Evolutionary conservation across 1,284 basidiomycete species (phyloP), one percentile per base, ranked within the genome.

Genomic region (Trichosporon sp.): DNA sequence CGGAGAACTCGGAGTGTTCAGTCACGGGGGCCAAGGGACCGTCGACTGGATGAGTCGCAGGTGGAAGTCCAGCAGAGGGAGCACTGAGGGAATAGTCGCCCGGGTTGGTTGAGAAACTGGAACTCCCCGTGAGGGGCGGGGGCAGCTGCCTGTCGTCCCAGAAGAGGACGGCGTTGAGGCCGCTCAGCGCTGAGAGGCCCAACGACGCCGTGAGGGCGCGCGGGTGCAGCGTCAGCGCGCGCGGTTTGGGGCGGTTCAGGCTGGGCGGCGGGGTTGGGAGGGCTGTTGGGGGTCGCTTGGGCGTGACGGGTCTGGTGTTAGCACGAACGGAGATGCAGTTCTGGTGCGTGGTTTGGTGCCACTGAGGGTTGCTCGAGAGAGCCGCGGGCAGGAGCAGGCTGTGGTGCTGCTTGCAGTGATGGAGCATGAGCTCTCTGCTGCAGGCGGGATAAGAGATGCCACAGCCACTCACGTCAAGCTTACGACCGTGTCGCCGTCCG

Each of bases 231-330:
- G 59, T 35, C 31, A 63, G 59, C 3, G 59, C 12, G 32, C 31
- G 59, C 5, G 59, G 32, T 10, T 63, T 63, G 59, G 59, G 16
- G 32, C 59, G 59, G 59, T 63, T 63, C 32, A 63, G 59, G 16
- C 31, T n/a, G 12, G 59, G 59, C 32, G 59, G 59, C 26, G 16
- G 59, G 59, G 4, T 61, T 2, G 59, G 59, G 12, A 63, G 59
- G 14, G 16, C 16, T 3, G 59, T 35, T 4, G 31, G 59, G 59
- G 16, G 32, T 5, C 31, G 59, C n/a, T 32, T 32, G 14, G 59
- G 59, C 32, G 59, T 63, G 19, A 63, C 16, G 31, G 59, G 59
- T 14, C 59, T 63, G 59, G 4, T 6, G 59, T 63, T 12, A 48
- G 46, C 46, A 19, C 26, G 26, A 26, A 26, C 26, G 26, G 26